These are phyloP conservation scores for Pyricularia sp. DNA, from an alignment of 2,329 filamentous ascomycete species.

Conservation along the genomic window DNA sequence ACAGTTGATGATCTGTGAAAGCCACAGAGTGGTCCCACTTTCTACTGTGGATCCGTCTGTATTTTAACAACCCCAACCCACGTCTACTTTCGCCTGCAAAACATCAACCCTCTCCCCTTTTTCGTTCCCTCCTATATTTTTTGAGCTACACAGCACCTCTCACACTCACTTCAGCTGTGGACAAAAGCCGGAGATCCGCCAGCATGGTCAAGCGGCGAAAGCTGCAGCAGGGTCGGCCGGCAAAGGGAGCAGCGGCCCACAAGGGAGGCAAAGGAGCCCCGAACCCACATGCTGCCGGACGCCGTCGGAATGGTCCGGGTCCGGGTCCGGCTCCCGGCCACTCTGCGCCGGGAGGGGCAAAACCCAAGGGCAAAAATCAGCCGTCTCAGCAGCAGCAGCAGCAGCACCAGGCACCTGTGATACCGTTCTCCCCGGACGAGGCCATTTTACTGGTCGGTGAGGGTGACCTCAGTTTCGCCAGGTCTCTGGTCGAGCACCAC, in stretches of 20 bases:
- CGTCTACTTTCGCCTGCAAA: neutral
- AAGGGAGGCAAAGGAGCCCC: neutral
- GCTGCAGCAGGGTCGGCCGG: neutral
- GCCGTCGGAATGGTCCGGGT: neutral
- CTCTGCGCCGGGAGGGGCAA: neutral
- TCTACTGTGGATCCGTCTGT: neutral
- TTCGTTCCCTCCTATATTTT: neutral
- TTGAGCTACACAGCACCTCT: neutral
- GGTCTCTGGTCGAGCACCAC: conserved; percentile 56
- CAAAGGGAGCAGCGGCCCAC: neutral
- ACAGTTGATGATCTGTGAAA: neutral
- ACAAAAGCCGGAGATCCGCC: neutral
- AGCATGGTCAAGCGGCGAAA: conserved; percentile 3
- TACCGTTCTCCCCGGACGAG: conserved; percentile 61
- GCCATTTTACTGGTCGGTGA: conserved; percentile 70
- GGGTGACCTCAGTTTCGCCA: conserved; percentile 71
- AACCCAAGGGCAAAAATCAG: conserved; percentile 1
- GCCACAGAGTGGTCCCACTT: neutral
- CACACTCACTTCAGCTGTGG: neutral
- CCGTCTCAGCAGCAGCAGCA: conserved; percentile 2
- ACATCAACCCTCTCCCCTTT: neutral
- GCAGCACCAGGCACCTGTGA: conserved; percentile 28
- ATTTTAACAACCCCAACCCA: neutral
- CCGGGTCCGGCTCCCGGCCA: neutral
- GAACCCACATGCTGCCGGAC: neutral